phyloP scores from a whole-genome alignment of 768 basidiomycete species.

The Lactarius hengduanensis region DNA sequence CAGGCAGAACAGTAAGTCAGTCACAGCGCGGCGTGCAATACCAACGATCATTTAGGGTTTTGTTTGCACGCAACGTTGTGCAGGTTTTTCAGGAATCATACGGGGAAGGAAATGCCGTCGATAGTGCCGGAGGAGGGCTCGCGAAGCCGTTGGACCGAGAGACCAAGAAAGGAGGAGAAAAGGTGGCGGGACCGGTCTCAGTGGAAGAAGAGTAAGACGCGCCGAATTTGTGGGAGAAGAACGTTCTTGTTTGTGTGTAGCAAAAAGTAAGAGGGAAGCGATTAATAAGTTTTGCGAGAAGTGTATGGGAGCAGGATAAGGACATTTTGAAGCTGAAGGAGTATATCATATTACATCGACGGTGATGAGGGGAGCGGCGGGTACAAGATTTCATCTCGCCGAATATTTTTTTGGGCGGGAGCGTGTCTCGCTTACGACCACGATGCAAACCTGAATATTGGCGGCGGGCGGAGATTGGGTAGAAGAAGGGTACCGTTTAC shows the following conservation, averaged over 20 bases:
- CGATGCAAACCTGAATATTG: slow-evolving; percentile 21
- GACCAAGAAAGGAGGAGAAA: slow-evolving; percentile 16
- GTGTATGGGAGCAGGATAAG: background rate
- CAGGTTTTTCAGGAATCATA: slow-evolving; percentile 3
- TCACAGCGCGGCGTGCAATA: background rate
- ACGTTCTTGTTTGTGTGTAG: slow-evolving; percentile 12
- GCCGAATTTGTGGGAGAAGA: slow-evolving; percentile 20
- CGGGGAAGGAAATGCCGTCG: slow-evolving; percentile 8
- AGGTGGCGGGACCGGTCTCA: slow-evolving; percentile 19
- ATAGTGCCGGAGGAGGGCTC: background rate
- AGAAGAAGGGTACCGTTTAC: slow-evolving; percentile 24
- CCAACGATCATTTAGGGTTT: background rate
- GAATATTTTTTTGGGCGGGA: slow-evolving; percentile 16
- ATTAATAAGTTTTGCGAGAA: no score
- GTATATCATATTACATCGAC: slow-evolving; percentile 6
- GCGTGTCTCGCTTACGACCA: slow-evolving; percentile 17
- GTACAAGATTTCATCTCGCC: background rate
- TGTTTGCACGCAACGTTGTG: background rate
- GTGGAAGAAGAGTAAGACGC: background rate
- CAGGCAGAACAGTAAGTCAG: background rate
- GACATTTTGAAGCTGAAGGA: background rate
- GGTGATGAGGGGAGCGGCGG: slow-evolving; percentile 7
- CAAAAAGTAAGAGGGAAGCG: background rate
- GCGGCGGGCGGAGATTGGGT: slow-evolving; percentile 25
- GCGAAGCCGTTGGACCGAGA: slow-evolving; percentile 9